Evolutionary conservation across 208 protist genomes (phyloP).

Genomic region (Acanthamoeba healyi): DNA sequence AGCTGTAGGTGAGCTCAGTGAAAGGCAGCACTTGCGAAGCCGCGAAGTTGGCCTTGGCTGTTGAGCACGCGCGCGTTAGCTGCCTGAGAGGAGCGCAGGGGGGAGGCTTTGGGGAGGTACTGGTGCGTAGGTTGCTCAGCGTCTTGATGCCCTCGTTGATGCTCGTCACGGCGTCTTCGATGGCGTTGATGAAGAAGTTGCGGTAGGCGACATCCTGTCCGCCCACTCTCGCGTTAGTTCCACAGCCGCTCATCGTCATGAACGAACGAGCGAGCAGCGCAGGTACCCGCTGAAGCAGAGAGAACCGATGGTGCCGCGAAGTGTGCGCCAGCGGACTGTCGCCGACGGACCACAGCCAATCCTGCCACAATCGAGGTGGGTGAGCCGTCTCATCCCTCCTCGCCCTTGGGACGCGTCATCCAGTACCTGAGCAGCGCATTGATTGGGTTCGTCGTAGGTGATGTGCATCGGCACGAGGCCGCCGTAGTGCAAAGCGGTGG

Average conservation of each 20-base stretch:
- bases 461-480: constrained; percentile 58
- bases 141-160: not conserved
- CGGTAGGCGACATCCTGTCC: not conserved
- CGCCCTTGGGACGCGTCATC: too few species aligned
- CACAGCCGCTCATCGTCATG: not conserved
- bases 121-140: not conserved
- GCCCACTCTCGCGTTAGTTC: not conserved
- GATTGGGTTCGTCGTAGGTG: constrained; percentile 23
- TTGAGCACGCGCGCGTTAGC: too few species aligned
- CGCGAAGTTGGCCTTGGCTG: constrained; percentile 17
- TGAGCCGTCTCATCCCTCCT: too few species aligned
- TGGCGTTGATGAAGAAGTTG: constrained; percentile 51
- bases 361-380: too few species aligned
- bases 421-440: constrained; percentile 48
- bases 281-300: not conserved
- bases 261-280: not conserved
- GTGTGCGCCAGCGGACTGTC: constrained; percentile 53
- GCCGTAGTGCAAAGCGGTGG: constrained; percentile 46
- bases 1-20: not conserved
- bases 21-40: not conserved
- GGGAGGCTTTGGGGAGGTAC: not conserved
- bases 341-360: constrained; percentile 46
- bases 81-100: too few species aligned
- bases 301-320: not conserved
- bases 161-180: not conserved